Conservation (phyloP, 768 basidiomycete species). For the Leccinum barrowsii region DNA sequence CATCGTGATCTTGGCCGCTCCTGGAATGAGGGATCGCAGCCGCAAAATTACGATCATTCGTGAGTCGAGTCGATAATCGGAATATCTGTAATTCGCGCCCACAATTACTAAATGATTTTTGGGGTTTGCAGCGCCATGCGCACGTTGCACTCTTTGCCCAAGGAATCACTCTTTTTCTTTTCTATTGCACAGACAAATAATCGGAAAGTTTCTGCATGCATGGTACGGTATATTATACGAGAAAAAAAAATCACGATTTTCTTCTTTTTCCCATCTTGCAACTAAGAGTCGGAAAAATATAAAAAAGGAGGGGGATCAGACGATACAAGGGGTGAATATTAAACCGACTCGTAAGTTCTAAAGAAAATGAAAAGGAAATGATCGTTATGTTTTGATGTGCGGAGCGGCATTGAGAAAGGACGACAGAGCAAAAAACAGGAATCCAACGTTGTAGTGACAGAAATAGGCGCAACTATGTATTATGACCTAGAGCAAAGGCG, state of each 20-base stretch:
- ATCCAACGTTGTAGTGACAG: constrained; percentile 31
- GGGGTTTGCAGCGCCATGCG: no score
- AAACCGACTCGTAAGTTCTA: constrained; percentile 19
- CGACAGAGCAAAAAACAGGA: constrained; percentile 26
- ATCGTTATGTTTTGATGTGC: constrained; percentile 26
- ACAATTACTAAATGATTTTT: no score
- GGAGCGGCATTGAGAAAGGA: neutral
- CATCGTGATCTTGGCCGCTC: constrained; percentile 71
- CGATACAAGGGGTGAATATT: constrained; percentile 15
- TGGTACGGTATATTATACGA: constrained; percentile 2
- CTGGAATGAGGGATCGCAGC: constrained; percentile 59
- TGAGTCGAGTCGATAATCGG: no score
- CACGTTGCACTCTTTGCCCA: neutral
- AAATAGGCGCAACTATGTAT: constrained; percentile 23
- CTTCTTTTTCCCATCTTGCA: constrained; percentile 7
- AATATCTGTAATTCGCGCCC: no score
- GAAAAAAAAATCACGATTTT: neutral
- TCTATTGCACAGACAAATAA: neutral
- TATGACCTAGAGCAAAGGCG: constrained; percentile 25
- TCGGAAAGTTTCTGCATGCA: neutral
- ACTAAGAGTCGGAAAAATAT: neutral
- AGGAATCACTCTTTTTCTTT: neutral
- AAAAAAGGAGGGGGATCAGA: constrained; percentile 5
- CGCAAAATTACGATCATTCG: no score
- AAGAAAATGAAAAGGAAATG: constrained; percentile 9